Evolutionary conservation across 495 filamentous ascomycete genomes (phyloP).

Genomic region (Eremomyces bilateralis): DNA sequence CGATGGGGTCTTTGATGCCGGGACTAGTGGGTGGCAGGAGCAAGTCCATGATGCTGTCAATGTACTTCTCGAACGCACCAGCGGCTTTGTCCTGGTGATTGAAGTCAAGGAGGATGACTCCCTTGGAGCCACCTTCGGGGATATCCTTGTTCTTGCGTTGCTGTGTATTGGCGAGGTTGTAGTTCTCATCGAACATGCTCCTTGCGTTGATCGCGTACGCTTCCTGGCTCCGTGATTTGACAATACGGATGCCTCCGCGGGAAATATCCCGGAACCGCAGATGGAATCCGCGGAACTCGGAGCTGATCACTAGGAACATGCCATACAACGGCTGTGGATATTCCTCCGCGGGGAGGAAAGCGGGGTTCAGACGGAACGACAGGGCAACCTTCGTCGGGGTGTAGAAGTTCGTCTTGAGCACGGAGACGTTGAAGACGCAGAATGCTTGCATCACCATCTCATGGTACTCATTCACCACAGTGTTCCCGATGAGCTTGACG

Average conservation of each 20-base stretch:
- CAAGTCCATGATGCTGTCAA: constrained; percentile 91
- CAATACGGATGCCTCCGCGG: constrained; percentile 91
- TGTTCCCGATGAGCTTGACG: constrained; percentile 59
- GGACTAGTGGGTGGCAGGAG: constrained; percentile 74
- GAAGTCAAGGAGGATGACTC: constrained; percentile 84
- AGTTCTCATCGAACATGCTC: constrained; percentile 94
- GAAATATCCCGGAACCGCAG: constrained; percentile 93
- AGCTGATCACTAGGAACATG: constrained; percentile 95
- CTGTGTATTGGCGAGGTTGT: constrained; percentile 92
- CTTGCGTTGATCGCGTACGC: constrained; percentile 91
- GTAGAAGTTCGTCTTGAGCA: constrained; percentile 98
- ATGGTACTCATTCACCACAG: constrained; percentile 79
- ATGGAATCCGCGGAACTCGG: constrained; percentile 93
- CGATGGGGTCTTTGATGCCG: constrained; percentile 96
- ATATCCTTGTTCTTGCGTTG: constrained; percentile 99
- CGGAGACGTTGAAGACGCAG: constrained; percentile 72
- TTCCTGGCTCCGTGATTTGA: constrained; percentile 89
- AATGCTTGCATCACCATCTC: constrained; percentile 98
- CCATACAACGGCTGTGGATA: constrained; percentile 88
- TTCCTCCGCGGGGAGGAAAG: constrained; percentile 73
- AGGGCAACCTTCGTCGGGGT: constrained; percentile 96
- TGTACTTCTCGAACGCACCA: constrained; percentile 97
- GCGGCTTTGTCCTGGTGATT: constrained; percentile 78
- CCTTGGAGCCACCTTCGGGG: constrained; percentile 96
- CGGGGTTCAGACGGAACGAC: constrained; percentile 81